Evolutionary conservation across 306 rosid species (phyloP), one percentile per base, ranked within the genome.

Genomic region (Alnus glutinosa): DNA sequence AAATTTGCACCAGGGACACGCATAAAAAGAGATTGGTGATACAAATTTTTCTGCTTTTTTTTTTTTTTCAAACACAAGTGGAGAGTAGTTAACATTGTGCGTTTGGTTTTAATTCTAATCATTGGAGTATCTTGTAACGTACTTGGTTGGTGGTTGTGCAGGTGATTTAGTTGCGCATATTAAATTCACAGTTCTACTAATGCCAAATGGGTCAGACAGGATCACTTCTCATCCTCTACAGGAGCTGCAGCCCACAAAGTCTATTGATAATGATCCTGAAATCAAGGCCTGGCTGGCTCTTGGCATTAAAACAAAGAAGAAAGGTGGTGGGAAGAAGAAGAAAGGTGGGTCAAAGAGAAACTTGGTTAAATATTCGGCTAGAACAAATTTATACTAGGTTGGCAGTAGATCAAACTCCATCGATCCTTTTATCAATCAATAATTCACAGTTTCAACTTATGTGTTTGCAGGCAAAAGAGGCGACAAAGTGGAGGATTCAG

Each of bases 251-350:
- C 93, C 97, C 16, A 87, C 97, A 0, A 95, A 93, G 88, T 83
- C 92, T 11, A 18, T 90, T 39, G 94, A 93, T 32, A 49, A 49
- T 49, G 98, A 93, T 83, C 98, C 99, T 28, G 98, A 93, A 77
- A 93, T 95, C 55, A 95, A 95, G 85, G 89, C 94, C 37, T 95
- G 99, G 99, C 76, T 91, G 78, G 91, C 98, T 15, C 70, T 95
- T 83, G 97, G 89, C 46, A 87, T 89, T 57, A 95, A 93, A 89
- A 85, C 97, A 8, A 92, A 93, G 92, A 95, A 92, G 88, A 95
- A 91, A 74, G 99, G 98, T 7, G 99, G 99, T 28, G 99, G 99
- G 51, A 95, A 95, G 88, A 95, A 93, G 89, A 95, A 95, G 81
- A 95, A 92, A 83, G 98, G 99, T 93, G 79, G n/a, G 18, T 15